These are phyloP conservation scores for Fraxinus quadrangulata DNA, from an alignment of 257 asterid genomes.

Conservation along the genomic window DNA sequence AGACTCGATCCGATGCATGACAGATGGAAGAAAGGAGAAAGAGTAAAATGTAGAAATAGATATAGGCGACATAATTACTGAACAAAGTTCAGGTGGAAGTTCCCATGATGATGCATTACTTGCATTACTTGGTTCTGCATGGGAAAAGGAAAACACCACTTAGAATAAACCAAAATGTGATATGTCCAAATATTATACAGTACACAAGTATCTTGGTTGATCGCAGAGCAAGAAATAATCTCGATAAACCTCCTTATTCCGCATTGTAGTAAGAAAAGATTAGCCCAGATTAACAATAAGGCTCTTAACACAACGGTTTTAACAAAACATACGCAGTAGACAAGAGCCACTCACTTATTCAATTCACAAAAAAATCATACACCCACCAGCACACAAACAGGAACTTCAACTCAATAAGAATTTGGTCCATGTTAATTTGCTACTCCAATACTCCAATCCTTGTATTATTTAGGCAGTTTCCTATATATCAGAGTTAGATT, in stretches of 20 bases:
- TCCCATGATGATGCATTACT: conserved; percentile 33
- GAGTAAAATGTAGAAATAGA: conserved; percentile 57
- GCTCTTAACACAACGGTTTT: background rate
- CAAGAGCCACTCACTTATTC: background rate
- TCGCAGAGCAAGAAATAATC: background rate
- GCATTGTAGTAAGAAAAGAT: too few species aligned
- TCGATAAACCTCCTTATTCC: background rate
- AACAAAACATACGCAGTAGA: background rate
- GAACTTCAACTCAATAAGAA: background rate
- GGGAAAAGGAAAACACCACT: conserved; percentile 5
- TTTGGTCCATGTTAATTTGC: background rate
- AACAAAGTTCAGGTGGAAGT: conserved; percentile 84
- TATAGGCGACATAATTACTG: conserved; percentile 63
- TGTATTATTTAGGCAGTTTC: background rate
- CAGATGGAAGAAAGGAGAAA: conserved; percentile 64
- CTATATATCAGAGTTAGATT: background rate
- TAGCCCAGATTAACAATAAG: background rate
- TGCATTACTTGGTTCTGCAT: conserved; percentile 49
- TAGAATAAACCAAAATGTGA: background rate
- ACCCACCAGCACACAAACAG: background rate
- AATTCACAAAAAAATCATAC: background rate
- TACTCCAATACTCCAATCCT: background rate
- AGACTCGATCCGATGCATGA: conserved; percentile 84
- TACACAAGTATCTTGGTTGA: background rate
- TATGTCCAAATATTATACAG: background rate